Conservation (phyloP, 2,329 filamentous ascomycete genomes). For the Monosporascus sp. region DNA sequence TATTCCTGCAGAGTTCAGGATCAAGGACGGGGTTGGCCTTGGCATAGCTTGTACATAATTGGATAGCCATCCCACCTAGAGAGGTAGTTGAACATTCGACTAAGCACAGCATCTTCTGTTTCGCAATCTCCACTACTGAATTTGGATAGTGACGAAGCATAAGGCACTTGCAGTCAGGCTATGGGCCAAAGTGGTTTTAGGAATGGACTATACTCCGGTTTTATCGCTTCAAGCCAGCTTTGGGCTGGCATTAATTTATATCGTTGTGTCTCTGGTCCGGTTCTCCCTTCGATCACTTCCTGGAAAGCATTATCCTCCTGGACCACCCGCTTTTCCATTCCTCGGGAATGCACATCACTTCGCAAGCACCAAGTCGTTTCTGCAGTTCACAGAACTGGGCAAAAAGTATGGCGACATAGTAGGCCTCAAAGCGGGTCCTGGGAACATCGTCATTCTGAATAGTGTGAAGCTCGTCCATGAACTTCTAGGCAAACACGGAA, state of each 20-base stretch:
- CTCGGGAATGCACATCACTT: constrained; percentile 5
- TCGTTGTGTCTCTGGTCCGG: neutral
- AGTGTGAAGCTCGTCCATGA: constrained; percentile 4
- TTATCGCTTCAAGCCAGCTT: neutral
- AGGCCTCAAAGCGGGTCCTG: constrained; percentile 7
- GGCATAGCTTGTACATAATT: no score
- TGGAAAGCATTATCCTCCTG: constrained; percentile 2
- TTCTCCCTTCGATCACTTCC: constrained; percentile 3
- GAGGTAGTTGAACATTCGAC: no score
- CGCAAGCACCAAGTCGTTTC: constrained; percentile 1
- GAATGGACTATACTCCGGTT: no score
- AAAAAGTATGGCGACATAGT: constrained; percentile 7
- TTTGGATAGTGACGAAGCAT: no score
- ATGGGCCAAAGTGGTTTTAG: no score
- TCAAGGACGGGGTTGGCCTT: no score
- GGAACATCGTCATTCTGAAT: constrained; percentile 7
- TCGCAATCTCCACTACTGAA: no score
- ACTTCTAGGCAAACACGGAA: constrained; percentile 5
- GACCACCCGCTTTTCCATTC: constrained; percentile 2
- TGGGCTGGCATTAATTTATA: neutral
- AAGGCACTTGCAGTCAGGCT: no score
- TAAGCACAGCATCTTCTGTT: no score
- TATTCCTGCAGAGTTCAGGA: no score
- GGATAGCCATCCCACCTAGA: no score
- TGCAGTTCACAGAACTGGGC: constrained; percentile 1